These are phyloP conservation scores for Platismatia glauca DNA, from an alignment of 495 filamentous ascomycete genomes.

Conservation along the genomic window DNA sequence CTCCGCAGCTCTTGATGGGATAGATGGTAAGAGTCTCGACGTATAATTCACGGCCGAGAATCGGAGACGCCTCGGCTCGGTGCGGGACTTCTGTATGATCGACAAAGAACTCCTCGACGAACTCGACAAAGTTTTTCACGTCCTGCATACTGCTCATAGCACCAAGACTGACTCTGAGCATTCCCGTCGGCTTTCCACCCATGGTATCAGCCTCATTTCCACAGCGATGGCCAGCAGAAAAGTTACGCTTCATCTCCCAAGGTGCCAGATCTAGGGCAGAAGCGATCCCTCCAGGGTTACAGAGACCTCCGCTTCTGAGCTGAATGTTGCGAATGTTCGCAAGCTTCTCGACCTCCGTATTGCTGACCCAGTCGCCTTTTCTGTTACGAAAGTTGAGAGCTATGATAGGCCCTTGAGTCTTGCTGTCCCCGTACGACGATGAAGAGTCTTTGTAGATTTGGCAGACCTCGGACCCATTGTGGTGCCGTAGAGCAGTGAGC, in stretches of 20 bases:
- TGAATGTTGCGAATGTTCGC: constrained; percentile 57
- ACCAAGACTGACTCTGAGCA: constrained; percentile 59
- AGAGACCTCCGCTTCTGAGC: constrained; percentile 60
- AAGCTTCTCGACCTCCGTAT: constrained; percentile 51
- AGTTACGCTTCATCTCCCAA: constrained; percentile 53
- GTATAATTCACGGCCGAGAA: constrained; percentile 7
- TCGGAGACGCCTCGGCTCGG: neutral
- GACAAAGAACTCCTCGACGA: constrained; percentile 45
- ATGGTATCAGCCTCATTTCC: constrained; percentile 43
- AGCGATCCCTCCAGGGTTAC: constrained; percentile 49
- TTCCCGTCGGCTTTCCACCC: constrained; percentile 49
- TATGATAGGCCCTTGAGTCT: constrained; percentile 58
- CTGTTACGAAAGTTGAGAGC: constrained; percentile 56
- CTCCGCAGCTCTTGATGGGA: constrained; percentile 73
- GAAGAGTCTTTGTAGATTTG: constrained; percentile 50
- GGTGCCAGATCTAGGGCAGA: constrained; percentile 37
- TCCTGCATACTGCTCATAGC: constrained; percentile 61
- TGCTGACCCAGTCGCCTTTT: constrained; percentile 48
- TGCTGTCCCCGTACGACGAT: constrained; percentile 45
- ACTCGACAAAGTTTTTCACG: constrained; percentile 48
- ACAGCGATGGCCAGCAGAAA: constrained; percentile 57
- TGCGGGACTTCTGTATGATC: constrained; percentile 14
- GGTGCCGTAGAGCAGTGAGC: constrained; percentile 47
- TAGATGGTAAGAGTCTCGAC: constrained; percentile 32
- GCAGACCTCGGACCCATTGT: constrained; percentile 48